A percentile compares a stretch with the other conserved stretches of the same genome.
Conservation (phyloP, 2,329 filamentous ascomycete species). For the Fusarium devonianum region DNA sequence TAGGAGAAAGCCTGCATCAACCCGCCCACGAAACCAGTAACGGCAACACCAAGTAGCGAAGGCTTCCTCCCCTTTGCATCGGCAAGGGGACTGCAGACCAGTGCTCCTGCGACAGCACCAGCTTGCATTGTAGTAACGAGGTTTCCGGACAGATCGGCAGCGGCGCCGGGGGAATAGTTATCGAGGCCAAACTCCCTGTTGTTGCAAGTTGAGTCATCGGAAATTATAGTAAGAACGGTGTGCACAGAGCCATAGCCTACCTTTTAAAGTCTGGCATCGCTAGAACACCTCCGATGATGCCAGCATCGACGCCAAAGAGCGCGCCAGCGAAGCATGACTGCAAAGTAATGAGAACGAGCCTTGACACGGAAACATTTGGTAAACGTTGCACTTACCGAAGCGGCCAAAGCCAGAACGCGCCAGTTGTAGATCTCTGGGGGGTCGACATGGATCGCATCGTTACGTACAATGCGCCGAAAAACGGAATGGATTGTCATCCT, state of each 20-base stretch:
- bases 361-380: fast-evolving
- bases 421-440: constrained; percentile 74
- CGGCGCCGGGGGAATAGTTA: constrained; percentile 5
- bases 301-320: constrained; percentile 40
- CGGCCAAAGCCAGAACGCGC: constrained; percentile 70
- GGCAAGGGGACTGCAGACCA: constrained; percentile 37
- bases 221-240: background rate
- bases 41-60: constrained; percentile 39
- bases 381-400: constrained; percentile 50
- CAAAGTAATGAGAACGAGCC: background rate
- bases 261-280: constrained; percentile 40
- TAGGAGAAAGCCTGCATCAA: constrained; percentile 44
- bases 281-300: constrained; percentile 42
- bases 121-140: constrained; percentile 43
- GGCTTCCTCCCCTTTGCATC: constrained; percentile 45
- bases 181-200: constrained; percentile 39
- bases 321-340: constrained; percentile 36
- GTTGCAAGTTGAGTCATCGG: background rate
- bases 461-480: constrained; percentile 53
- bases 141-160: constrained; percentile 38
- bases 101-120: constrained; percentile 37
- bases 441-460: constrained; percentile 70
- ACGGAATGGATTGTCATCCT: constrained; percentile 34
- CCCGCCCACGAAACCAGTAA: constrained; percentile 43
- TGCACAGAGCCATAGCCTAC: background rate